Conservation (phyloP, 2,329 filamentous ascomycete genomes). For the Chaetomium sp. region DNA sequence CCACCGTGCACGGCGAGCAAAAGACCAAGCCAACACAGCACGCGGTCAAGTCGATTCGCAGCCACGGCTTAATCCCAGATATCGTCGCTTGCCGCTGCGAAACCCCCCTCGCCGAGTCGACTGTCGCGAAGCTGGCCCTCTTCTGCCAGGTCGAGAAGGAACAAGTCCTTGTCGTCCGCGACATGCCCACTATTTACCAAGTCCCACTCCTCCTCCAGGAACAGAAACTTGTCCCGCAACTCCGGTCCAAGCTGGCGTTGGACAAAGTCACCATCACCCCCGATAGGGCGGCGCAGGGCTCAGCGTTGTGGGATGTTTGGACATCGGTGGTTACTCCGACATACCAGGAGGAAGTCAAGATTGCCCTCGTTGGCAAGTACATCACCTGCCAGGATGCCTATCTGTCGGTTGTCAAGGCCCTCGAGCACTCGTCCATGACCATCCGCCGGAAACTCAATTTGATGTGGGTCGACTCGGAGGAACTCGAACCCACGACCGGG, state of each 20-base stretch:
- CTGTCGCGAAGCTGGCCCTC: conserved; percentile 80
- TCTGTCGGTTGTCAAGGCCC: conserved; percentile 66
- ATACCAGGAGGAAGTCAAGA: conserved; percentile 63
- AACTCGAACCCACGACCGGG: conserved; percentile 65
- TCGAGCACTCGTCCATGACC: conserved; percentile 88
- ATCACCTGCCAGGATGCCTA: conserved; percentile 79
- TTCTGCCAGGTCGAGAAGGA: conserved; percentile 81
- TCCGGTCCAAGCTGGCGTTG: conserved; percentile 61
- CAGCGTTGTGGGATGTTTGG: conserved; percentile 73
- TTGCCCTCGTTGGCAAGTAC: conserved; percentile 92
- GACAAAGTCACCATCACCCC: conserved; percentile 48
- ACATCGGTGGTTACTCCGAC: conserved; percentile 60
- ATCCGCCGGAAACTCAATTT: conserved; percentile 74
- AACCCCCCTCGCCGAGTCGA: conserved; percentile 61
- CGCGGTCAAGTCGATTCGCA: conserved; percentile 77
- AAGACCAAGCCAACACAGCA: conserved; percentile 98
- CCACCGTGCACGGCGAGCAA: conserved; percentile 63
- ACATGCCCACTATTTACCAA: conserved; percentile 88
- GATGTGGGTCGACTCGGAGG: conserved; percentile 75
- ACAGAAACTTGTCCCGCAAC: conserved; percentile 65
- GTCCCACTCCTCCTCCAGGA: conserved; percentile 87
- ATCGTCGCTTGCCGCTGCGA: conserved; percentile 89
- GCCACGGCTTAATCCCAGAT: conserved; percentile 67
- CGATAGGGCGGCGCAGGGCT: conserved; percentile 54
- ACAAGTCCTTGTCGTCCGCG: conserved; percentile 83